Evolutionary conservation across 768 basidiomycete species (phyloP).

Genomic region (Mycena capillaripes): DNA sequence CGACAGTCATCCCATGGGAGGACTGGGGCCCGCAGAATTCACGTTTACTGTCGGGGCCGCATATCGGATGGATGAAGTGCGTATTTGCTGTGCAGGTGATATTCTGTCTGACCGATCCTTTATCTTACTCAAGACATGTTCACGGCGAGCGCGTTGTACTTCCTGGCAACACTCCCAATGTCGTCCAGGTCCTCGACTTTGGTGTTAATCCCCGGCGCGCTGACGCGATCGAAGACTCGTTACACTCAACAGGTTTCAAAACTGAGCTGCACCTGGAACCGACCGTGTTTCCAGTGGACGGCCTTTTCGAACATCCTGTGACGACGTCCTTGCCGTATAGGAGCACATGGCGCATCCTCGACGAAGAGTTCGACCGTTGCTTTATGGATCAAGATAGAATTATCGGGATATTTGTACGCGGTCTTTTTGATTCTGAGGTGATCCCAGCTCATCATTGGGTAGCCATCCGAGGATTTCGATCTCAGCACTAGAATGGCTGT

Average conservation of each 20-base stretch:
- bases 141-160: constrained; percentile 16
- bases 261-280: background rate
- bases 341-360: background rate
- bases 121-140: constrained; percentile 9
- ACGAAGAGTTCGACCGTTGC: background rate
- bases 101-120: background rate
- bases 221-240: too few relatives aligned
- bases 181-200: constrained; percentile 9
- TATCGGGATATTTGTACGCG: too few relatives aligned
- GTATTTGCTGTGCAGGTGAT: background rate
- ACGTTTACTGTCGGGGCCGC: background rate
- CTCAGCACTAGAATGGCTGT: too few relatives aligned
- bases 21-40: constrained; percentile 15
- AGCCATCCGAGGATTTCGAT: too few relatives aligned
- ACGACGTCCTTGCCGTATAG: constrained; percentile 18
- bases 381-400: constrained; percentile 12
- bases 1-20: background rate
- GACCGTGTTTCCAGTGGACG: background rate
- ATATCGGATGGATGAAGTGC: background rate
- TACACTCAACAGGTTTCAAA: background rate
- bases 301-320: background rate
- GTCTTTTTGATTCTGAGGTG: too few relatives aligned
- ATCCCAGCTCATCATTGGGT: too few relatives aligned
- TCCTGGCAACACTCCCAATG: background rate
- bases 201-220: background rate